Evolutionary conservation across 2,329 filamentous ascomycete genomes (phyloP), one percentile per base, ranked within the genome.

Genomic region (Penicillium sp.): DNA sequence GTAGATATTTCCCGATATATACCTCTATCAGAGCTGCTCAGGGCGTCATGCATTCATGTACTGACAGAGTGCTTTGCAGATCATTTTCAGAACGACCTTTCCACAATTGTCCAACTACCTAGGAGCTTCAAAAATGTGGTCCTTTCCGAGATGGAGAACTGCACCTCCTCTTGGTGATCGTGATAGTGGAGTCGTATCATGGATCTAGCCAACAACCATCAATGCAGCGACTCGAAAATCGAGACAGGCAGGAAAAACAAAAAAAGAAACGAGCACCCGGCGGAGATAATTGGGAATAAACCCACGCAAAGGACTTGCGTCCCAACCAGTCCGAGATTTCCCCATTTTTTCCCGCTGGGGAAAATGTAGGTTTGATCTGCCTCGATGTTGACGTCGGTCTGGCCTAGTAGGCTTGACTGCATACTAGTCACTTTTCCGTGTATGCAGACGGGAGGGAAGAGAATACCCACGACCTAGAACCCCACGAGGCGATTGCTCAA

Each of bases 1-100:
- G 51, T 46, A 46, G 51, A 46, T 46, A 53, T 46, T 52, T 46
- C 42, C 51, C 28, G 42, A 46, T 23, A 38, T 53, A 53, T 53
- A 47, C 51, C 35, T 53, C 21, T 47, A 47, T 12, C 23, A 24
- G 1, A 30, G 43, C 14, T 30, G 12, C 23, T 8, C 28, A 53
- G 24, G 33, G 16, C 16, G 26, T n/a, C 24, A 26, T 26, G 26
- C 42, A n/a, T 14, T 38, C 14, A 24, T 6, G 30, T 18, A 26
- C 20, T 38, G 3, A 18, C 28, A 53, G 16, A 11, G 40, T 45
- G 24, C 14, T 20, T 14, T 47, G 51, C 42, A 47, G 51, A 47
- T 53, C 51, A 38, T 20, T 5, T 12, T 47, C 20, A 33, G 50
- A 38, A 47, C 35, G 18, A 18, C 24, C 11, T n/a, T 20, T 52